Percentiles rank a stretch among this genome's conserved stretches.
Conservation (phyloP, 2,329 filamentous ascomycete genomes). For the Aschersonia sp. region DNA sequence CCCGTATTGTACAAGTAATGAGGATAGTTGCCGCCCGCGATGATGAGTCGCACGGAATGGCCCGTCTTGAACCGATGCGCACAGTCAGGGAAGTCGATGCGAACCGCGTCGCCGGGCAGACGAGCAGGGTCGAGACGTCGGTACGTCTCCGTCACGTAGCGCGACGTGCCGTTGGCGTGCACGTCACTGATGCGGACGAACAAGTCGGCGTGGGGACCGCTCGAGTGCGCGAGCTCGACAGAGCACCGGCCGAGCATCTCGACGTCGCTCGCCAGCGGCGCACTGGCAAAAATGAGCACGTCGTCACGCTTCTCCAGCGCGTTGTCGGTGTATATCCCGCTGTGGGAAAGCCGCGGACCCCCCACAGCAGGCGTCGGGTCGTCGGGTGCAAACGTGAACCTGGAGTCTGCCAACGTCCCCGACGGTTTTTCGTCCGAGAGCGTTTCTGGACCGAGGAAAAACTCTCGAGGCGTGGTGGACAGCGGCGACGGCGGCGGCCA, state of each 20-base stretch:
- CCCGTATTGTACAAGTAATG: not conserved
- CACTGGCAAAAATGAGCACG: not conserved
- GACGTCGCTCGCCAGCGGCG: not conserved
- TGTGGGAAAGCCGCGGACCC: constrained; percentile 1
- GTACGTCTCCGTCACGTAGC: not conserved
- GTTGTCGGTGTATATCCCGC: not conserved
- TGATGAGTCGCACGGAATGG: not conserved
- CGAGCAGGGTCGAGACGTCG: not conserved
- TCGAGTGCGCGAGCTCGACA: not conserved
- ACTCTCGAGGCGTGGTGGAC: not conserved
- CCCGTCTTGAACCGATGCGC: not conserved
- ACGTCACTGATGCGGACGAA: not conserved
- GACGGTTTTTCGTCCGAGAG: not conserved
- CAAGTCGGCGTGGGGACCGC: not conserved
- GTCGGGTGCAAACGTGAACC: not conserved
- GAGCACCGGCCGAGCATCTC: not conserved
- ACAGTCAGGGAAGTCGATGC: not conserved
- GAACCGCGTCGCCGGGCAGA: not conserved
- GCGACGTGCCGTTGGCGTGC: not conserved
- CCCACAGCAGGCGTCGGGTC: not conserved
- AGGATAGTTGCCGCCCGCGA: not conserved
- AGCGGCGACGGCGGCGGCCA: not conserved
- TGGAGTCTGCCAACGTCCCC: not conserved
- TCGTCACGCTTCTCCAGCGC: not conserved
- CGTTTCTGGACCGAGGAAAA: not conserved